Base-by-base conservation (phyloP, 2,329 filamentous ascomycete species). In the Stagonosporopsis tanaceti region DNA sequence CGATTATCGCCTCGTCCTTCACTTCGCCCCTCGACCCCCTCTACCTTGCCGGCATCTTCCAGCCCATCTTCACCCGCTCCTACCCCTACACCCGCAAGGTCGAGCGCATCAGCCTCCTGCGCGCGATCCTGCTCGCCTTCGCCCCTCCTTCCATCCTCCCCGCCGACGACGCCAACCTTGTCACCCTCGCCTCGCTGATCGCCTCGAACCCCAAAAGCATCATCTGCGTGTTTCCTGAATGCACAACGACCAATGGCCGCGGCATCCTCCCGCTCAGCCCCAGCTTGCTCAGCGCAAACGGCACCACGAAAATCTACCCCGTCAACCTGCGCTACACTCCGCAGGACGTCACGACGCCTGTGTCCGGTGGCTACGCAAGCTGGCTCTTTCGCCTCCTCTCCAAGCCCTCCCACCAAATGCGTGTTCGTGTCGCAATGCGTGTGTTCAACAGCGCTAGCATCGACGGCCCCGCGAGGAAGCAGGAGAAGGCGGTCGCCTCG, bases 21-120 rank as follows among this genome's bases (percentile, higher is more conserved):
- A 97, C 93, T 32, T 96, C 91, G 9, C 95, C 95, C 8, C 86
- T 99, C 74, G 95, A 99, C 76, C 89, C 93, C 15, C 81, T 99
- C 54, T 99, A 98, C 77, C 87, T 99, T 24, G 92, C 95, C 58
- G 93, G 93, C 62, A 92, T 98, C 71, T 99, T 98, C 81, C 92
- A 97, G 74, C 95, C 95, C 2, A 85, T 99, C 74, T 98, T 99
- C 79, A 96, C 93, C 11, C 82, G 91, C 42, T 92, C 90, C 0
- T 97, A 92, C 76, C 92, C 93, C 0, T 81, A 83, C 58, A 89
- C 87, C 3, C 85, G 87, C 44, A 85, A 88, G 57, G 90, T 99
- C 25, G 87, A 89, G 67, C 89, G 84, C 42, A 86, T 98, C 44
- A 89, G 90, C 3, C 86, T 98, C 5, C 81, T 93, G 40, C 81